A percentile compares a stretch with the other conserved stretches of the same genome.
Conservation (phyloP, 768 basidiomycete species). For the Leccinum incarnatum region DNA sequence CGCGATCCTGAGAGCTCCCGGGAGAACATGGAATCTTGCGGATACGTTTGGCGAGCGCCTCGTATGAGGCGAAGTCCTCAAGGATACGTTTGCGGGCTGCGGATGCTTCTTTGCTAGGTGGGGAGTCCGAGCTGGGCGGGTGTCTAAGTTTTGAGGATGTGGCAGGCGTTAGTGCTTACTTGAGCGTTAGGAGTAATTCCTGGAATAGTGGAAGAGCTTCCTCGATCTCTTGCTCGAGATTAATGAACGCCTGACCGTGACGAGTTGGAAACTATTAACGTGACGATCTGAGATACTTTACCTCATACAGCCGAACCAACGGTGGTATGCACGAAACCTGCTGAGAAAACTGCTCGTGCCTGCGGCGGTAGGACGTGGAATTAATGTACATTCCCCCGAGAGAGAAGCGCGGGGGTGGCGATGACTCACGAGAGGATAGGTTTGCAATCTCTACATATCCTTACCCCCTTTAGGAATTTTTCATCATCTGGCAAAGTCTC, state of each 20-base stretch:
- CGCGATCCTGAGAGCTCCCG: constrained; percentile 74
- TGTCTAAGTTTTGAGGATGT: constrained; percentile 12
- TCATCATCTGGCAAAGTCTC: constrained; percentile 58
- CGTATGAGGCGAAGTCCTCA: constrained; percentile 85
- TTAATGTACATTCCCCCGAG: not conserved
- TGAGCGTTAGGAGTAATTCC: constrained; percentile 72
- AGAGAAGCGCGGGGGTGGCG: not conserved
- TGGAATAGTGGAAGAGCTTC: constrained; percentile 85
- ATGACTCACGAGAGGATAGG: constrained; percentile 73
- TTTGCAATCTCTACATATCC: constrained; percentile 84
- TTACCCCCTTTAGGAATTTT: constrained; percentile 83
- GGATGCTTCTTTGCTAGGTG: constrained; percentile 65
- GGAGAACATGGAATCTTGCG: constrained; percentile 63
- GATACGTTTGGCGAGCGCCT: constrained; percentile 83
- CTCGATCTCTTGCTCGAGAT: constrained; percentile 87
- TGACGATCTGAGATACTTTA: constrained; percentile 26
- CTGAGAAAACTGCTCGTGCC: constrained; percentile 76
- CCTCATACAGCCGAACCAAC: constrained; percentile 72
- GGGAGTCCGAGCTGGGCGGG: constrained; percentile 38
- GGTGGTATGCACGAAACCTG: constrained; percentile 57
- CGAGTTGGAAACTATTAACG: not conserved
- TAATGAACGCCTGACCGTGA: constrained; percentile 55
- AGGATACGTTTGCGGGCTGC: constrained; percentile 77
- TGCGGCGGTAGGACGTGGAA: constrained; percentile 25
- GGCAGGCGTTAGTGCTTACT: constrained; percentile 34